Base-by-base conservation (phyloP, 805 yeast genomes). In the Phaffomyces antillensis region DNA sequence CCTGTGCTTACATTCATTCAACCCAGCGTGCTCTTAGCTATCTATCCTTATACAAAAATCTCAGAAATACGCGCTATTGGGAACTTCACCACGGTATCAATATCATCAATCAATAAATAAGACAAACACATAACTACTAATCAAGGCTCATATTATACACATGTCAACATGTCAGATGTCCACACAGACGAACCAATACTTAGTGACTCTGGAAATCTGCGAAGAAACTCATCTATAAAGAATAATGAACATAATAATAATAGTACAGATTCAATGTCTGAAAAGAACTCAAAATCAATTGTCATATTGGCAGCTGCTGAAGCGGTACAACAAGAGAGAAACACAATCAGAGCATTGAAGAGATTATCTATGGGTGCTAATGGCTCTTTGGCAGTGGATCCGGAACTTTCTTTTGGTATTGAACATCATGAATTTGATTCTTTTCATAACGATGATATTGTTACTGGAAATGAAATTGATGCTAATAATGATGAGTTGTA, bases 291-390 rank as follows among this genome's bases (percentile, higher is more conserved):
- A 37, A 69, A 70, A 46, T 68, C 75, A 44, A 66, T 76, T 55
- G 68, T 71, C 41, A 53, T 70, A 37, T 73, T 76, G 32, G 95
- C 95, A 2, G 89, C 87, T 28, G 30, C 30, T 4, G 79, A 79
- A 53, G 87, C 88, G 7, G 76, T 86, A 39, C 87, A 85, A 55
- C 80, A 77, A 48, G 93, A 86, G 58, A 72, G 83, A 50, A 78
- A 79, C 62, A 79, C 81, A 60, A 86, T 86, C 49, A 78, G 83
- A 33, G 84, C 86, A 18, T 65, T 86, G 52, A 86, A 86, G 59
- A 68, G 95, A 47, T 67, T 83, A 16, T 81, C 88, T 0, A 82
- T 86, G 42, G 93, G 73, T 16, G 67, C 70, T 44, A 93, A 72
- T 18, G 67, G 70, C 41, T 71, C 71, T 23, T 47, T 67, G n/a